phyloP scores from a whole-genome alignment of 2,329 filamentous ascomycete species.

The Fusarium liriodendri region DNA sequence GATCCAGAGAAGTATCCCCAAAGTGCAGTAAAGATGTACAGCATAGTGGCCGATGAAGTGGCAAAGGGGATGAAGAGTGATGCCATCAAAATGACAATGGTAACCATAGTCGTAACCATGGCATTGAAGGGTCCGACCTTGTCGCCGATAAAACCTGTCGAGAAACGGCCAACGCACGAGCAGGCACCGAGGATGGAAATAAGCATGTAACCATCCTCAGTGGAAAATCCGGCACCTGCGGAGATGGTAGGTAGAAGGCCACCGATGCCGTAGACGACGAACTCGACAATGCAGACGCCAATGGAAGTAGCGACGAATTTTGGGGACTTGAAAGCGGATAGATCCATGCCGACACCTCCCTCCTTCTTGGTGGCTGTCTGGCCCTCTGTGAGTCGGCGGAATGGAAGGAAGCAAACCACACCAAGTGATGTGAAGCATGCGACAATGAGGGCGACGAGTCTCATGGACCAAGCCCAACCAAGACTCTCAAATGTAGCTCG shows the following conservation, averaged over 20 bases:
- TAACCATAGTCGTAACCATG: conserved; percentile 28
- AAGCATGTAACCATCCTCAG: conserved; percentile 54
- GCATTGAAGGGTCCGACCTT: conserved; percentile 56
- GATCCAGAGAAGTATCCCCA: conserved; percentile 61
- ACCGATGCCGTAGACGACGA: conserved; percentile 60
- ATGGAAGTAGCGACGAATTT: conserved; percentile 53
- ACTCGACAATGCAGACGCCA: conserved; percentile 57
- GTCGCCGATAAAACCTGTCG: conserved; percentile 56
- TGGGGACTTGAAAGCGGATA: conserved; percentile 52
- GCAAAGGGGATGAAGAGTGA: conserved; percentile 57
- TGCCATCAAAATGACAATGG: conserved; percentile 52
- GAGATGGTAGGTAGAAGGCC: conserved; percentile 59
- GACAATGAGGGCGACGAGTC: conserved; percentile 44
- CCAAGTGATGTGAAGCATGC: conserved; percentile 39
- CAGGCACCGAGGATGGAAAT: conserved; percentile 56
- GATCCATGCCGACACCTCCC: conserved; percentile 42
- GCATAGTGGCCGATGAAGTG: conserved; percentile 48
- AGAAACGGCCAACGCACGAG: conserved; percentile 54
- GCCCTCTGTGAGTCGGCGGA: conserved; percentile 25
- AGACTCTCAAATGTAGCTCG: conserved; percentile 39
- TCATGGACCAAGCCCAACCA: conserved; percentile 49
- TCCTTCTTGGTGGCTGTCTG: not conserved
- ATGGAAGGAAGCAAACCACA: conserved; percentile 49
- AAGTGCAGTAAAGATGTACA: conserved; percentile 57
- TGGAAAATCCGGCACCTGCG: conserved; percentile 44